Percentiles rank a stretch among this genome's conserved stretches.
Conservation (phyloP, 164 flowering plant genomes). For the Berberis vulgaris region DNA sequence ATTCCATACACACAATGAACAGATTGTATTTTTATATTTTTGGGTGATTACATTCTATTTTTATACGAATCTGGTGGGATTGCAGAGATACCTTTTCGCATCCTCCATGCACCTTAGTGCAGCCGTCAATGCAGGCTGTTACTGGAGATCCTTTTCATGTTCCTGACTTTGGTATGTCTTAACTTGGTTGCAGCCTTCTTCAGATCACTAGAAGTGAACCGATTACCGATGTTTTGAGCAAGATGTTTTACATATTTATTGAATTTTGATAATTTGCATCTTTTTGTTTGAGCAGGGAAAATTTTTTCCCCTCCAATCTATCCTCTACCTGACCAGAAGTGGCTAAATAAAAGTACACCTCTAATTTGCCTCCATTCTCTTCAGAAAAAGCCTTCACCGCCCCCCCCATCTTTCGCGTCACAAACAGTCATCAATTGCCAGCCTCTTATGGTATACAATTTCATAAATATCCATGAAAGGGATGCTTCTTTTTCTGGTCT, state of each 20-base stretch:
- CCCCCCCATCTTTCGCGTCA: conserved; percentile 76
- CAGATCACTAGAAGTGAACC: neutral
- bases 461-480: too few species aligned
- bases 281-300: conserved; percentile 31
- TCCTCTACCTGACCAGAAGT: conserved; percentile 59
- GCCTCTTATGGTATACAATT: conserved; percentile 68
- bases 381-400: conserved; percentile 77
- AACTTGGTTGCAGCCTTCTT: neutral
- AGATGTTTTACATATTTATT: too few species aligned
- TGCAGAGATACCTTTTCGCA: conserved; percentile 90
- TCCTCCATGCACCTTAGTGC: conserved; percentile 92
- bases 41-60: neutral
- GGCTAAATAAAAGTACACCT: conserved; percentile 51
- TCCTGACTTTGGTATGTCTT: conserved; percentile 72
- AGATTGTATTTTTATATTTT: neutral
- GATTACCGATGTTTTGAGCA: too few species aligned
- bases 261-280: neutral
- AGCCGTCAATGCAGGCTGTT: conserved; percentile 67
- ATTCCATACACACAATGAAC: too few species aligned
- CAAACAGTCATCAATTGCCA: conserved; percentile 71
- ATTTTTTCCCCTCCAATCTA: conserved; percentile 83
- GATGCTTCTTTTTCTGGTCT: too few species aligned
- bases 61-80: conserved; percentile 12
- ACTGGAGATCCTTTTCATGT: conserved; percentile 24
- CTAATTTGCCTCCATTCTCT: conserved; percentile 63